Conservation (phyloP, 2,329 filamentous ascomycete genomes). For the Mycosphaerella sp. region DNA sequence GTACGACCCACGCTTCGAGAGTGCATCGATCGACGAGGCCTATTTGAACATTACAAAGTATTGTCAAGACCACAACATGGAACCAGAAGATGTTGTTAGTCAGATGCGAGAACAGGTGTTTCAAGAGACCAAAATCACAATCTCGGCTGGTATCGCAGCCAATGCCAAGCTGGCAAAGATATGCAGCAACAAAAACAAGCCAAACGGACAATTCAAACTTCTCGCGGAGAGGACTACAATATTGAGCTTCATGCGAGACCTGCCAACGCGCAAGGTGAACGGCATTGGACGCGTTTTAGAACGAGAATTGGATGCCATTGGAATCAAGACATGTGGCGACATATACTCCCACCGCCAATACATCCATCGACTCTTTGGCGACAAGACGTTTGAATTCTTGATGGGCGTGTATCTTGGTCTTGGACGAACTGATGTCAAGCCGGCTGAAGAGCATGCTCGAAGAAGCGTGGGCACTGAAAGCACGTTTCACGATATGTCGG, state of each 20-base stretch:
- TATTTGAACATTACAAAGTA: conserved; percentile 91
- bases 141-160: conserved; percentile 89
- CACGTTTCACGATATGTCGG: conserved; percentile 76
- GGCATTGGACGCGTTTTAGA: conserved; percentile 93
- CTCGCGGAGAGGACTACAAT: conserved; percentile 66
- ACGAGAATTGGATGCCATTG: conserved; percentile 79
- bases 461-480: conserved; percentile 93
- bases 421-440: conserved; percentile 69
- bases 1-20: conserved; percentile 91
- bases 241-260: conserved; percentile 69
- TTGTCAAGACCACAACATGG: conserved; percentile 61
- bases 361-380: conserved; percentile 73
- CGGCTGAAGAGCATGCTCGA: conserved; percentile 80
- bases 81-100: conserved; percentile 65
- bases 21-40: conserved; percentile 90
- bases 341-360: conserved; percentile 71
- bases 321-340: conserved; percentile 81
- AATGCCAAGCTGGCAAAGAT: conserved; percentile 95
- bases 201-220: conserved; percentile 82
- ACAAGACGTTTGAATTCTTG: conserved; percentile 84
- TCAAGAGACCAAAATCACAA: conserved; percentile 71
- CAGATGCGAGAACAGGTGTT: conserved; percentile 73
- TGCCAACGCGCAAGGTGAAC: conserved; percentile 87
- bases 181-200: conserved; percentile 91
- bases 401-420: conserved; percentile 79